Base-by-base conservation (phyloP, 192 early-diverging fungal genomes). In the Podila epicladia region DNA sequence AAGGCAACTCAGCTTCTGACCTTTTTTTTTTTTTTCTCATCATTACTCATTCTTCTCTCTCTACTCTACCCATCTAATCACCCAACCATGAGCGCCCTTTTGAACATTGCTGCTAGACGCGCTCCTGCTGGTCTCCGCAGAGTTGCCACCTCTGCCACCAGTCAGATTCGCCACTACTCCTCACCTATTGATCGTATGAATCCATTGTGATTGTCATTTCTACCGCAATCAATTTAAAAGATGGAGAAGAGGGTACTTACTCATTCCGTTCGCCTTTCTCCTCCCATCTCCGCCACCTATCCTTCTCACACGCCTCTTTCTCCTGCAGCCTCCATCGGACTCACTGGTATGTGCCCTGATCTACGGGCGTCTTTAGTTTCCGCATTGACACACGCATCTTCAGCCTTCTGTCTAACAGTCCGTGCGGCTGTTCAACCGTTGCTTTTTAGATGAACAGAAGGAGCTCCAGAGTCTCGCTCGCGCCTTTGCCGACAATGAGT, bases 401-500 rank as follows among this genome's bases (percentile, higher is more conserved):
- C 9, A 13, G 45, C 15, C 29, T 6, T n/a, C 6, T 51, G 13
- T 41, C 24, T 29, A 20, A 26, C 5, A 28, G 24, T 6, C 41
- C 15, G 41, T 45, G 41, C 41, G 53, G 50, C n/a, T 13, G 60
- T 5, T 11, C 24, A 31, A 15, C 17, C 20, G 26, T 5, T 31
- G 70, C 24, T 78, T 60, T 67, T 74, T 65, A 67, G 86, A 87
- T 9, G 84, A 87, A 4, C 83, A 87, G 62, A 65, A 68, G 57
- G 87, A 88, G 28, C 78, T 87, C 80, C 79, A 84, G 61, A 69
- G 68, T 20, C 58, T 88, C 20, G 86, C 89, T 9, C 82, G 77
- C 24, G 53, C 73, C 11, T 90, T 90, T 75, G 87, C 89, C 9
- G 83, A 86, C 64, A 78, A 84, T 4, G 89, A 90, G 63, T 74